phyloP scores from a whole-genome alignment of 2,329 filamentous ascomycete genomes.

The Ilyonectria robusta region DNA sequence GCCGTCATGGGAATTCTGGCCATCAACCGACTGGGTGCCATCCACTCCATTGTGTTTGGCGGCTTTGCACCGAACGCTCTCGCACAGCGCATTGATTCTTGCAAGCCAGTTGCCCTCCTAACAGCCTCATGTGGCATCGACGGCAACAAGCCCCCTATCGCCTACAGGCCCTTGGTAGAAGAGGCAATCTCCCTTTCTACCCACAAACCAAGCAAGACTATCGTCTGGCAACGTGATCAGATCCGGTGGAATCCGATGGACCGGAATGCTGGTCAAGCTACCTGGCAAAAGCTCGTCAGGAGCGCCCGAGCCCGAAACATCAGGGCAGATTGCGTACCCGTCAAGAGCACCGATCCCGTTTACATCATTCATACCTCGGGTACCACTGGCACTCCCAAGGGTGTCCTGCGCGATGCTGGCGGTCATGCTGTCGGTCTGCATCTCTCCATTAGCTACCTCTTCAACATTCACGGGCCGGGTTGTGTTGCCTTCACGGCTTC shows the following conservation, averaged over 20 bases:
- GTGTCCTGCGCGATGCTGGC: slow-evolving; percentile 84
- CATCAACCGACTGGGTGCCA: slow-evolving; percentile 83
- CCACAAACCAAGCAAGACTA: slow-evolving; percentile 79
- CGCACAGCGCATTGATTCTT: slow-evolving; percentile 90
- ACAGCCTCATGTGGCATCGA: slow-evolving; percentile 96
- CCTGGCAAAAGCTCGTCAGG: slow-evolving; percentile 84
- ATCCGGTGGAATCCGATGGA: slow-evolving; percentile 80
- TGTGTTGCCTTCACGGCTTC: slow-evolving; percentile 82
- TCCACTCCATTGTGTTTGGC: slow-evolving; percentile 94
- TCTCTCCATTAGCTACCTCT: slow-evolving; percentile 85
- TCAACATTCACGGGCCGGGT: slow-evolving; percentile 85
- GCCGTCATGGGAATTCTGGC: slow-evolving; percentile 90
- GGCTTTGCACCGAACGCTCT: slow-evolving; percentile 87
- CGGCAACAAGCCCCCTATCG: slow-evolving; percentile 82
- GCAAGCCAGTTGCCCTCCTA: slow-evolving; percentile 80
- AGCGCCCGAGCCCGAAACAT: slow-evolving; percentile 77
- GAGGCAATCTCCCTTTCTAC: slow-evolving; percentile 77
- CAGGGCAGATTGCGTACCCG: slow-evolving; percentile 81
- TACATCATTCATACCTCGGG: slow-evolving; percentile 94
- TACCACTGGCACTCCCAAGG: slow-evolving; percentile 87
- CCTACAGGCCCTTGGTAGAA: slow-evolving; percentile 84
- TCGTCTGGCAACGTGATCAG: slow-evolving; percentile 89
- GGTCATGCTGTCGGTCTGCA: slow-evolving; percentile 90
- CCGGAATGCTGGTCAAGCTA: slow-evolving; percentile 77
- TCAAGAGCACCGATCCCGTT: slow-evolving; percentile 83